Evolutionary conservation across 257 asterid genomes (phyloP).

Genomic region (Penstemon eatonii): DNA sequence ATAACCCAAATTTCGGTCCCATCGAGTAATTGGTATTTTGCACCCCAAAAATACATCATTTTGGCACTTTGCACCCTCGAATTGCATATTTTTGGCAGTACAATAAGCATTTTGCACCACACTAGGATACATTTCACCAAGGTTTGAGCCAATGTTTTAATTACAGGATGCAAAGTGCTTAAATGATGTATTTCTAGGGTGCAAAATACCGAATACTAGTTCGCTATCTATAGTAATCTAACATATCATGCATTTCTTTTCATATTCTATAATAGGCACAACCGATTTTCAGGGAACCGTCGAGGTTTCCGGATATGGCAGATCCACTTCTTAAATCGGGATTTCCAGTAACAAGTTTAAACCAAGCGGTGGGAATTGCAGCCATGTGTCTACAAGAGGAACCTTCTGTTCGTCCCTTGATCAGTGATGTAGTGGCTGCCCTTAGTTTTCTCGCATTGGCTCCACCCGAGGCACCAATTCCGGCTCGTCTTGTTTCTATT

Average conservation of each 20-base stretch:
- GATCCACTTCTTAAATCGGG: constrained; percentile 55
- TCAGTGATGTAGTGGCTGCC: constrained; percentile 69
- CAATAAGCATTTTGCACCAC: no score
- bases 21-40: no score
- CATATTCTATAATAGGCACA: constrained; percentile 49
- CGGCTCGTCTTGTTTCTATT: constrained; percentile 40
- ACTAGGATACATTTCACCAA: no score
- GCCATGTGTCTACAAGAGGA: constrained; percentile 89
- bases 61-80: no score
- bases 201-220: not conserved
- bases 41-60: no score
- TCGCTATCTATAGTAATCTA: not conserved
- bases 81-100: no score
- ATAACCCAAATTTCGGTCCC: no score
- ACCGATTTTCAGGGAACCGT: constrained; percentile 59
- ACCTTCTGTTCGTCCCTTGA: constrained; percentile 68
- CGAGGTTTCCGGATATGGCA: constrained; percentile 62
- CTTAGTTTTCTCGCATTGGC: constrained; percentile 61
- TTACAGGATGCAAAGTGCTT: not conserved
- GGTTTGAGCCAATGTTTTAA: not conserved
- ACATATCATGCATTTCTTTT: not conserved
- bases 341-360: constrained; percentile 51
- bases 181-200: not conserved
- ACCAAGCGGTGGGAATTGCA: constrained; percentile 76
- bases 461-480: constrained; percentile 51